These are phyloP conservation scores for Fraxinus paxiana DNA, from an alignment of 305 asterid species.

Conservation along the genomic window DNA sequence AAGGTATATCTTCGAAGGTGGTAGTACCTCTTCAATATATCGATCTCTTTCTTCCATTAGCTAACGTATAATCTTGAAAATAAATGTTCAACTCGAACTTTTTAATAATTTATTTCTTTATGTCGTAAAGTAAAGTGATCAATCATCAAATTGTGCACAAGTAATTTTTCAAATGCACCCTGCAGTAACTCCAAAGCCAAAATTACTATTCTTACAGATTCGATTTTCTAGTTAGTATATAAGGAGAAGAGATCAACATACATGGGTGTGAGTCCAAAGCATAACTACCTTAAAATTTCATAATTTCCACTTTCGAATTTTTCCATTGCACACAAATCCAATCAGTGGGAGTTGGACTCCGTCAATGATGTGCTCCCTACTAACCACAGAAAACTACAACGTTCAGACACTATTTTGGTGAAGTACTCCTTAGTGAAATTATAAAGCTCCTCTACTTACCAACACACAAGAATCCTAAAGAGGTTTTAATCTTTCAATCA, in stretches of 20 bases:
- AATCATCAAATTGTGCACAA: neutral
- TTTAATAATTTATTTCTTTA: neutral
- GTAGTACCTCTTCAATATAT: neutral
- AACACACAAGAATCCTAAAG: neutral
- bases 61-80: neutral
- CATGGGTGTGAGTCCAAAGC: neutral
- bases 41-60: neutral
- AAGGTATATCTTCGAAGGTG: neutral
- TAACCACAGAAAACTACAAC: neutral
- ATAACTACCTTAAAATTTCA: neutral
- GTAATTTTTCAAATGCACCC: neutral
- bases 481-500: neutral
- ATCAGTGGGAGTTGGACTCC: neutral
- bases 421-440: neutral
- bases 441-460: neutral
- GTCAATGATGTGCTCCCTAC: neutral
- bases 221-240: neutral
- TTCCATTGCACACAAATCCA: neutral
- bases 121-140: neutral
- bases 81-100: neutral
- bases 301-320: neutral
- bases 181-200: neutral
- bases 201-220: neutral
- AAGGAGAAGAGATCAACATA: neutral
- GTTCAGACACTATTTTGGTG: neutral